Evolutionary conservation across 805 yeast species (phyloP), one percentile per base, ranked within the genome.

Genomic region (Blastobotrys robertii): DNA sequence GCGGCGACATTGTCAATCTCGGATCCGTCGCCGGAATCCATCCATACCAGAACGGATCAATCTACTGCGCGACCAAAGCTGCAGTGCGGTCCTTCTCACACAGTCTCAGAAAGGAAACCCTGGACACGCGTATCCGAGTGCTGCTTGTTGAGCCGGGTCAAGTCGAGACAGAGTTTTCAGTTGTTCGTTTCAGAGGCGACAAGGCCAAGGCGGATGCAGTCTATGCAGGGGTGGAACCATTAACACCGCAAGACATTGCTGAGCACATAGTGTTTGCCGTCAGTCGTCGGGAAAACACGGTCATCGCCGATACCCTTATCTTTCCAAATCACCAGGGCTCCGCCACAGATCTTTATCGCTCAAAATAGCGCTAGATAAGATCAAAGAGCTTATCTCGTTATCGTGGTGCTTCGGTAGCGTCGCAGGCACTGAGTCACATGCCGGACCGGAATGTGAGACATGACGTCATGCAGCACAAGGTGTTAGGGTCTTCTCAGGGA

Each of bases 301-400:
- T 82, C 12, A 65, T 82, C 56, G 88, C 90, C 19, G 94, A 87
- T 59, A 70, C 85, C 12, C 69, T 88, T 59, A 79, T 90, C 9
- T 84, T 87, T 67, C 84, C 95, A 12, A 73, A 79, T 37, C 80
- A 83, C 67, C 97, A 88, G 68, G 95, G 94, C 3, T 73, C 84
- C 46, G 78, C 94, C 6, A 65, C 30, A 30, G 35, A 38, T 14
- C 15, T 38, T 15, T 15, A 38, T 31, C 25, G 25, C 25, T 19
- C 25, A 19, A 19, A 19, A 6, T 19, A 19, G 25, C 25, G 25
- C 25, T 19, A 19, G 25, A 19, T 19, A 19, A 19, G 25, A 19
- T 19, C 25, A 19, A 19, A n/a, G 4, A 19, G 25, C 25, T 19
- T 19, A 19, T 19, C 25, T 19, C 25, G 25, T 19, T 19, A 19